Evolutionary conservation across 73 alveolate species (phyloP), one percentile per base, ranked within the genome.

Genomic region (Symbiodinium natans): DNA sequence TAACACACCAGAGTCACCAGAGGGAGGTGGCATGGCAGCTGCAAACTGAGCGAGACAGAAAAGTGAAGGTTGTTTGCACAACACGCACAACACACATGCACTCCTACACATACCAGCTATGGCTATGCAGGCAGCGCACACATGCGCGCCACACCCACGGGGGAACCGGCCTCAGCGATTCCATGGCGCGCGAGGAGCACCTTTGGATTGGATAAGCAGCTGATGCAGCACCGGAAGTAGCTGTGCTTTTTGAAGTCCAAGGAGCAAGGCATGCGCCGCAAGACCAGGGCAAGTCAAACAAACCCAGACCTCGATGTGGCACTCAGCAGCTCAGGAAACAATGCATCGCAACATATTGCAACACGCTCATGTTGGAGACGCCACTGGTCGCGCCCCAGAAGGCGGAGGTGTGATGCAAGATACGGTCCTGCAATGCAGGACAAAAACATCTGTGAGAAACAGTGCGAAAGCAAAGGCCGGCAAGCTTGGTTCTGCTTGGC

Each of bases 381-480:
- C 52, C 74, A 71, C 92, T 75, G 0, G 98, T 75, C 29, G 98
- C 98, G 10, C 98, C 98, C 98, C 98, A 92, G 52, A 92, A 92
- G 8, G 98, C 98, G 3, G 98, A 92, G 41, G 98, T 92, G 41
- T 92, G 98, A 42, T 92, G 98, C 19, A 92, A 63, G 29, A 92
- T 77, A 8, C 96, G 96, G 39, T 90, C 98, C 98, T 92, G 68
- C 59, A 43, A 15, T 17, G n/a, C 15, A 54, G 42, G 48, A n/a
- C n/a, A 36, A 59, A 56, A 31, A 74, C 43, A 31, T 10, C 13
- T 4, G 36, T 68, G 19, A 15, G 82, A 31, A 4, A 1, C 33
- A 23, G 33, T 23, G 19, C 82, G 82, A 68, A 29, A 15, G 33
- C 29, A 23, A 36, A 25, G 2, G 33, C 82, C 19, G 19, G 8